Percentiles rank a stretch among this genome's conserved stretches.
These are phyloP conservation scores for Suillus weaverae DNA, from an alignment of 768 basidiomycete genomes.

Conservation along the genomic window DNA sequence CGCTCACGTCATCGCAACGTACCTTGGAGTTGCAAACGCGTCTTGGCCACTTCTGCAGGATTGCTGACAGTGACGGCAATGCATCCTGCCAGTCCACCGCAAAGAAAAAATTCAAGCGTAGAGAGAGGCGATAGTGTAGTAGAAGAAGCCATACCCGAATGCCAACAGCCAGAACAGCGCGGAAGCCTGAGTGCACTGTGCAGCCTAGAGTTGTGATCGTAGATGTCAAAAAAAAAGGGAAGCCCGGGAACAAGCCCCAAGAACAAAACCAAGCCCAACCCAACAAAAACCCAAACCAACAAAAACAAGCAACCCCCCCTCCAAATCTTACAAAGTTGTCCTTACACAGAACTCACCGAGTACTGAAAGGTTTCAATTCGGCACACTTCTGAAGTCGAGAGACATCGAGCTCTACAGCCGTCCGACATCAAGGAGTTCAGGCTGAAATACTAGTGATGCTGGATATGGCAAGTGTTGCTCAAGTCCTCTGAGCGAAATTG, in stretches of 20 bases:
- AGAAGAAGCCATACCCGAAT: neutral
- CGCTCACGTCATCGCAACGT: neutral
- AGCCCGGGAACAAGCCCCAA: no score
- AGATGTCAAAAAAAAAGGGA: no score
- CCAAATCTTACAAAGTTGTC: neutral
- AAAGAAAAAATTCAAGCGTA: conserved; percentile 79
- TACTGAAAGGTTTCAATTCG: neutral
- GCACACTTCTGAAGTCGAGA: neutral
- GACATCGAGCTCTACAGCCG: neutral
- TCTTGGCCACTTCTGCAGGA: conserved; percentile 80
- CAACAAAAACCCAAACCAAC: no score
- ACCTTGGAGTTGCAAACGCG: conserved; percentile 89
- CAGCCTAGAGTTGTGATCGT: neutral
- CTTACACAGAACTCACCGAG: neutral
- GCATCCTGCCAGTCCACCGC: conserved; percentile 90
- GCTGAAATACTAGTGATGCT: neutral
- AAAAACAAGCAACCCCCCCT: no score
- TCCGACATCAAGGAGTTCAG: neutral
- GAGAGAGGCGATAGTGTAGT: conserved; percentile 44
- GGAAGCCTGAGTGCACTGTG: neutral
- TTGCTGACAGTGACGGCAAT: conserved; percentile 86
- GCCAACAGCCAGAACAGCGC: no score
- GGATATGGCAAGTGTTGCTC: neutral
- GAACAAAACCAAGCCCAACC: no score
- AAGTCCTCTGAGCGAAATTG: neutral